These are phyloP conservation scores for Tubosaeta sp. DNA, from an alignment of 768 basidiomycete species.

Conservation along the genomic window DNA sequence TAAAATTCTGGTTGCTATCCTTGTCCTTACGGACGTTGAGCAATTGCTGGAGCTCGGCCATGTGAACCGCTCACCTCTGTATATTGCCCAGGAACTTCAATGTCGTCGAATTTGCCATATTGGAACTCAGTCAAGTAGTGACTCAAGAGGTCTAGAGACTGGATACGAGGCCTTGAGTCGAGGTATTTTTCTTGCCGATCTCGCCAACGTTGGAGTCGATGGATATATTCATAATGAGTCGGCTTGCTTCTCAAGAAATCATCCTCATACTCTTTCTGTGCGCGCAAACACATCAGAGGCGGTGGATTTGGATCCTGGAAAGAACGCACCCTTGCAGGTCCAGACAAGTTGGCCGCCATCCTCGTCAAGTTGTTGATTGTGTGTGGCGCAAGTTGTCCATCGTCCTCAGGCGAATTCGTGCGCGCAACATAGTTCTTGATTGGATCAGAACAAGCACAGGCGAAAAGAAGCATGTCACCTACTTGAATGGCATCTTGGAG, in stretches of 20 bases:
- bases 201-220: conserved; percentile 87
- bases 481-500: conserved; percentile 86
- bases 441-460: not conserved
- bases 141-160: conserved; percentile 80
- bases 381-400: conserved; percentile 53
- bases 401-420: conserved; percentile 64
- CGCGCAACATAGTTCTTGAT: conserved; percentile 63
- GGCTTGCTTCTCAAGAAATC: conserved; percentile 83
- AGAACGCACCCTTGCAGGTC: conserved; percentile 50
- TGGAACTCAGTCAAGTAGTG: conserved; percentile 98
- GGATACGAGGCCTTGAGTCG: conserved; percentile 76
- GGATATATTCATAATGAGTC: conserved; percentile 81
- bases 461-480: conserved; percentile 12
- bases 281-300: not conserved
- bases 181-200: conserved; percentile 83
- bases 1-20: conserved; percentile 88
- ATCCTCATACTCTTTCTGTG: conserved; percentile 82
- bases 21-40: conserved; percentile 64
- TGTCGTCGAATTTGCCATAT: conserved; percentile 94
- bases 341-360: conserved; percentile 56
- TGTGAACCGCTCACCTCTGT: conserved; percentile 62
- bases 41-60: not conserved
- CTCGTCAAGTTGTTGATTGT: conserved; percentile 56
- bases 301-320: not conserved
- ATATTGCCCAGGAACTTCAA: conserved; percentile 99